A percentile compares a stretch with the other conserved stretches of the same genome.
These are phyloP conservation scores for Phytophthora fragariaefolia DNA, from an alignment of 352 stramenopile genomes.

Conservation along the genomic window DNA sequence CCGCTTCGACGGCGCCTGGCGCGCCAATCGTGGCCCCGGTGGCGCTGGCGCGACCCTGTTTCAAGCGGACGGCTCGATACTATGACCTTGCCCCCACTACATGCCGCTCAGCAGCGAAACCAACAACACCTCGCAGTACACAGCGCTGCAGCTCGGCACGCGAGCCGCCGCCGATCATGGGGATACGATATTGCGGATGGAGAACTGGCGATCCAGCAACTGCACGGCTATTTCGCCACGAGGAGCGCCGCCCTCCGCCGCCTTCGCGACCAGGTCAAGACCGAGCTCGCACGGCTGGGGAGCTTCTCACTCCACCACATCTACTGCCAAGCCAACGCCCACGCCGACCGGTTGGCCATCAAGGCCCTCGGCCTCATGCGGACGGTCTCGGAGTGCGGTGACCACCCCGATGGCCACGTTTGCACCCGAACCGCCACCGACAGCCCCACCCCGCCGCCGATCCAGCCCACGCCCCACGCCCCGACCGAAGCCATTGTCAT, in stretches of 20 bases:
- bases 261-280: too few species aligned
- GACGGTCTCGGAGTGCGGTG: too few species aligned
- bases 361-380: too few species aligned
- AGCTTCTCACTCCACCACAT: too few species aligned
- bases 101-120: conserved; percentile 16
- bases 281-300: too few species aligned
- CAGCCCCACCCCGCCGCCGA: too few species aligned
- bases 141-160: conserved; percentile 9
- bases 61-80: background rate
- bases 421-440: too few species aligned
- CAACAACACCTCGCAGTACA: conserved; percentile 33
- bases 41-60: conserved; percentile 19
- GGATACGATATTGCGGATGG: background rate
- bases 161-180: conserved; percentile 1
- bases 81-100: conserved; percentile 19
- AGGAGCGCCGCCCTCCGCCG: too few species aligned
- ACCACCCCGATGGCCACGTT: too few species aligned
- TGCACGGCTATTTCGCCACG: conserved; percentile 8
- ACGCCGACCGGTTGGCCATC: too few species aligned
- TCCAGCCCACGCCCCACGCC: too few species aligned
- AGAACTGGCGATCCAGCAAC: conserved; percentile 7
- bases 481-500: conserved; percentile 3
- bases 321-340: too few species aligned
- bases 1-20: conserved; percentile 28
- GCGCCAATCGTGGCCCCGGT: conserved; percentile 14